Conservation (phyloP, 371 early-diverging fungal species). For the Dinochytrium kinnereticum region DNA sequence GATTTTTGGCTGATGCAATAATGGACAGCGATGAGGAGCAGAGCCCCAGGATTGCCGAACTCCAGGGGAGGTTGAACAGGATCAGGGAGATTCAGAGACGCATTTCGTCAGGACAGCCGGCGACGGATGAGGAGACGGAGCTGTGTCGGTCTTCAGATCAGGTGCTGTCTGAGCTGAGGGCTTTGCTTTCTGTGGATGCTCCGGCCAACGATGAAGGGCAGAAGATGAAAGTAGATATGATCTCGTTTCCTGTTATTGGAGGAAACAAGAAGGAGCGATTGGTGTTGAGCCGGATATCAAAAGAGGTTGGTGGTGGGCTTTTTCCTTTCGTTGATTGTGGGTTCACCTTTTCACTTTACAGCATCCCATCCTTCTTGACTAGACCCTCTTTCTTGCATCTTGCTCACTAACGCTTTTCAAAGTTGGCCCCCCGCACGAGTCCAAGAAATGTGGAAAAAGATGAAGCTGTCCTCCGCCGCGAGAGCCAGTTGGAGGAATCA, state of each 20-base stretch:
- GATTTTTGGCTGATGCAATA: not conserved
- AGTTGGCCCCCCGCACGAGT: not conserved
- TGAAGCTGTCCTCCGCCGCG: not conserved
- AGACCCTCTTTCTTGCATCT: not conserved
- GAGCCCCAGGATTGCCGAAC: not conserved
- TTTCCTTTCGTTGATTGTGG: not conserved
- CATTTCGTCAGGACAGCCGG: not conserved
- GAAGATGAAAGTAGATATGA: not conserved
- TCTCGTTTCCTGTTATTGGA: not conserved
- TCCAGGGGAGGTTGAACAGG: not conserved
- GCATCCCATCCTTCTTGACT: not conserved
- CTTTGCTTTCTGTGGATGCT: too few relatives aligned
- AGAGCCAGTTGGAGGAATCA: not conserved
- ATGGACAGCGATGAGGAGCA: not conserved
- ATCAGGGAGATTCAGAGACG: not conserved
- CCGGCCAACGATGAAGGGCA: not conserved
- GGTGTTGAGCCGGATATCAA: not conserved
- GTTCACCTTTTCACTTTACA: not conserved
- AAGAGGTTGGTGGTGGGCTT: not conserved
- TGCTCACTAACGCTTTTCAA: not conserved
- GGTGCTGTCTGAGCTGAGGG: slow-evolving; percentile 1
- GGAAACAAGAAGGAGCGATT: slow-evolving; percentile 10
- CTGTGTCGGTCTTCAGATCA: not conserved
- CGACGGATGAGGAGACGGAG: slow-evolving; percentile 3
- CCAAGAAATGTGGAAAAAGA: slow-evolving; percentile 14